Conservation (phyloP, 108 stramenopile species). For the Nannochloropsis gaditana region DNA sequence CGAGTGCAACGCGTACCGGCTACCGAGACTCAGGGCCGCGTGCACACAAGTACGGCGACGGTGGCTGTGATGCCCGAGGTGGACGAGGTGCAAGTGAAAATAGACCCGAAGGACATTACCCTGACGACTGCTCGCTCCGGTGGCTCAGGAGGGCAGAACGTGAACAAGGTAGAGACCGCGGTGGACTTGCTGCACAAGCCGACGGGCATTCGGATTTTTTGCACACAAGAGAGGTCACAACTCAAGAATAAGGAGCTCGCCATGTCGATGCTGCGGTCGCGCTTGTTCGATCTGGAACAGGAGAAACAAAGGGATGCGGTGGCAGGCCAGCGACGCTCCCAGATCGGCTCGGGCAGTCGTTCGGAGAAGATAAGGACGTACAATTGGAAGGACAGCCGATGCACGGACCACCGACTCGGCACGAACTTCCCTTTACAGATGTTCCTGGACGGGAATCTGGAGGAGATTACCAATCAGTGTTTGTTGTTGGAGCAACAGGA, state of each 20-base stretch:
- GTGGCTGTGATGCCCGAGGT: slow-evolving; percentile 58
- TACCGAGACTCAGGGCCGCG: slow-evolving; percentile 55
- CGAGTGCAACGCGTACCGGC: slow-evolving; percentile 55
- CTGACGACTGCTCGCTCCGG: slow-evolving; percentile 51
- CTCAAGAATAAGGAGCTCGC: slow-evolving; percentile 56
- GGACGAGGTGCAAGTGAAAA: slow-evolving; percentile 52
- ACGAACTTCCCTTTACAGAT: slow-evolving; percentile 44
- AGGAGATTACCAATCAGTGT: slow-evolving; percentile 45
- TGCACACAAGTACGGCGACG: slow-evolving; percentile 55
- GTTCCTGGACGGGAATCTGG: slow-evolving; percentile 44
- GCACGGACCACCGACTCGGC: slow-evolving; percentile 51
- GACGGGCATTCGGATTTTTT: slow-evolving; percentile 56
- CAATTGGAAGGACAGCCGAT: slow-evolving; percentile 56
- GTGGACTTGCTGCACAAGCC: slow-evolving; percentile 56
- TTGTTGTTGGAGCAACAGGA: slow-evolving; percentile 51
- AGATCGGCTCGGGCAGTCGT: slow-evolving; percentile 49
- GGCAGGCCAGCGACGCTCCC: slow-evolving; percentile 33
- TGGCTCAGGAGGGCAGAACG: slow-evolving; percentile 48
- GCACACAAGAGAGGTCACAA: slow-evolving; percentile 54
- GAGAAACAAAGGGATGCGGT: slow-evolving; percentile 46
- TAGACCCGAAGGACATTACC: slow-evolving; percentile 51
- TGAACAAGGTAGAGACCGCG: slow-evolving; percentile 57
- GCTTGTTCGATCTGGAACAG: slow-evolving; percentile 55
- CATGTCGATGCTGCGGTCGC: slow-evolving; percentile 46
- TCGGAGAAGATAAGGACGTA: slow-evolving; percentile 56